A percentile compares a stretch with the other conserved stretches of the same genome.
phyloP scores from a whole-genome alignment of 139 green algal species.

The Limnomonas spitsbergensis region DNA sequence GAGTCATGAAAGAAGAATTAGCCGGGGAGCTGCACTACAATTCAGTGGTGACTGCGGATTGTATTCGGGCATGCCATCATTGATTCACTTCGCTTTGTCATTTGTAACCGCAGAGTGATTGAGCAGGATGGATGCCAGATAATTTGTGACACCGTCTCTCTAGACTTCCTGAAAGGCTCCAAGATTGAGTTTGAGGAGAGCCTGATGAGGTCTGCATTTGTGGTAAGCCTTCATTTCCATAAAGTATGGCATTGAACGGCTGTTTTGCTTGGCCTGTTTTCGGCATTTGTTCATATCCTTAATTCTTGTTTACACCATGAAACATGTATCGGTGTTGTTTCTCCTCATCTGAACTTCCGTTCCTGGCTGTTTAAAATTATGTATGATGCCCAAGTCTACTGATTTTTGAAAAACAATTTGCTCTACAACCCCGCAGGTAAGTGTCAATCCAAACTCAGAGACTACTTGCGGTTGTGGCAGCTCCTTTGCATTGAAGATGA shows the following conservation, averaged over 20 bases:
- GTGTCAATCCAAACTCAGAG: constrained; percentile 11
- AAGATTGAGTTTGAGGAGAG: constrained; percentile 84
- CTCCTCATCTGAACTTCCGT: not conserved
- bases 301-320: not conserved
- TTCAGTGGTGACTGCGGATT: too few relatives aligned
- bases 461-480: constrained; percentile 9
- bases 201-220: constrained; percentile 85
- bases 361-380: not conserved
- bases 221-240: constrained; percentile 37
- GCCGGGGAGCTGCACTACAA: too few relatives aligned
- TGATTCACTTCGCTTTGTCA: too few relatives aligned
- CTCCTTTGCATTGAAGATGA: constrained; percentile 7
- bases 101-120: constrained; percentile 75
- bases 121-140: constrained; percentile 68
- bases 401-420: not conserved
- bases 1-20: too few relatives aligned
- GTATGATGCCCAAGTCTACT: not conserved
- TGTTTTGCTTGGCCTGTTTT: not conserved
- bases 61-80: too few relatives aligned
- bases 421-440: not conserved
- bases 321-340: not conserved
- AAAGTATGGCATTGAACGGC: not conserved
- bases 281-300: too few relatives aligned
- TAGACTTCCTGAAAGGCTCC: constrained; percentile 78
- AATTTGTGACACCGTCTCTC: constrained; percentile 81